Evolutionary conservation across 164 flowering plant genomes (phyloP).

Genomic region (Pachysandra terminalis): DNA sequence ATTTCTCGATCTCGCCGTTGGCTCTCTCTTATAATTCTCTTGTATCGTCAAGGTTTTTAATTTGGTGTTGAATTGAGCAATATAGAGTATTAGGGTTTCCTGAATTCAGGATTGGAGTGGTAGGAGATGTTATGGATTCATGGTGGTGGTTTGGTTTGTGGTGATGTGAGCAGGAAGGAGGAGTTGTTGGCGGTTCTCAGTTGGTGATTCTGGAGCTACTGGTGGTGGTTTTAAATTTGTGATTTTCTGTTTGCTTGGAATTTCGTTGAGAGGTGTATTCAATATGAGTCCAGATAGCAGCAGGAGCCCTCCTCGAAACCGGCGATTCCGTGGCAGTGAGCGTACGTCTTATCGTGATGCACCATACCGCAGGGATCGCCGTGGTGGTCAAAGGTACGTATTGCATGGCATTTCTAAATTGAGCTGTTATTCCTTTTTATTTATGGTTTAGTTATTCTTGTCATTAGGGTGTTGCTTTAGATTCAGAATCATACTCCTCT

Average conservation of each 20-base stretch:
- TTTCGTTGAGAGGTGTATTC: neutral
- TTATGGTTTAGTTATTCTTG: neutral
- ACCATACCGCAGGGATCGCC: slow-evolving; percentile 17
- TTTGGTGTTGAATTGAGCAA: neutral
- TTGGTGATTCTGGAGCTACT: neutral
- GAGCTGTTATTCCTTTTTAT: neutral
- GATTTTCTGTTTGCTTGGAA: neutral
- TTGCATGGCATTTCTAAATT: neutral
- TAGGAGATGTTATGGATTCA: neutral
- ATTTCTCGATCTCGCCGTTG: no score
- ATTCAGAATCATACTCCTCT: no score
- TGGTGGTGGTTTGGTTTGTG: neutral
- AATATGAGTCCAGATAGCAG: slow-evolving; percentile 7
- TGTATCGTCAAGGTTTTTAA: neutral
- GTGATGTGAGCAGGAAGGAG: neutral
- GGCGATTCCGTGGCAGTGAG: slow-evolving; percentile 13
- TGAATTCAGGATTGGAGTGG: neutral
- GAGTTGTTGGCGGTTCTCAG: neutral
- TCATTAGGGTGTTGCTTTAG: no score
- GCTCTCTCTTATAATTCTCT: no score
- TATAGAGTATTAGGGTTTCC: neutral
- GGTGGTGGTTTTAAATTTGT: neutral
- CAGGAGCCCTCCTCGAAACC: slow-evolving; percentile 13
- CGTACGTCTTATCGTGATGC: slow-evolving; percentile 15
- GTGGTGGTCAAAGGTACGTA: slow-evolving; percentile 1